Conservation (phyloP, 257 asterid genomes). For the Haberlea rhodopensis region DNA sequence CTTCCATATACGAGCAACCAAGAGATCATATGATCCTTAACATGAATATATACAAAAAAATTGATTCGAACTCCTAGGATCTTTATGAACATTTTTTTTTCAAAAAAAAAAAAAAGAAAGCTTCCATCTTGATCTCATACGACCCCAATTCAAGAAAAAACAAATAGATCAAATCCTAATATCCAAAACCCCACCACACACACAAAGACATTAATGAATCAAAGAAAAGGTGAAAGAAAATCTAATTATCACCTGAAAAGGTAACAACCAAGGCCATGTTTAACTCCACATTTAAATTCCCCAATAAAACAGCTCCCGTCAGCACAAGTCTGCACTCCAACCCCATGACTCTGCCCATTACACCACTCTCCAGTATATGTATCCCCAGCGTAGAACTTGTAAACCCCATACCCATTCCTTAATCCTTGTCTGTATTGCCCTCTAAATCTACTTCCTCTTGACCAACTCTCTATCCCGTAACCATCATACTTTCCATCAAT, state of each 20-base stretch:
- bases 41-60: no score
- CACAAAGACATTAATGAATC: background rate
- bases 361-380: constrained; percentile 81
- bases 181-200: background rate
- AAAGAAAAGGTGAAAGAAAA: no score
- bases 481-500: constrained; percentile 87
- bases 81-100: no score
- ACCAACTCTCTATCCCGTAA: constrained; percentile 87
- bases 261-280: constrained; percentile 86
- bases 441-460: constrained; percentile 72
- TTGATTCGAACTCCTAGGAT: no score
- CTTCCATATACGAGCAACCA: no score
- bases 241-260: constrained; percentile 62
- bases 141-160: constrained; percentile 1
- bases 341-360: constrained; percentile 85
- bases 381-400: constrained; percentile 79
- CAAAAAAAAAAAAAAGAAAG: no score
- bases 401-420: constrained; percentile 82
- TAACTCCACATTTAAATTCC: constrained; percentile 71
- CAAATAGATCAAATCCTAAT: no score
- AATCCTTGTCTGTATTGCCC: constrained; percentile 84
- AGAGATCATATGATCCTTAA: no score
- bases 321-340: constrained; percentile 80
- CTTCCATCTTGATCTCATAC: background rate
- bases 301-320: constrained; percentile 87